Evolutionary conservation across 1,284 basidiomycete genomes (phyloP).

Genomic region (Amylostereum chailletii): DNA sequence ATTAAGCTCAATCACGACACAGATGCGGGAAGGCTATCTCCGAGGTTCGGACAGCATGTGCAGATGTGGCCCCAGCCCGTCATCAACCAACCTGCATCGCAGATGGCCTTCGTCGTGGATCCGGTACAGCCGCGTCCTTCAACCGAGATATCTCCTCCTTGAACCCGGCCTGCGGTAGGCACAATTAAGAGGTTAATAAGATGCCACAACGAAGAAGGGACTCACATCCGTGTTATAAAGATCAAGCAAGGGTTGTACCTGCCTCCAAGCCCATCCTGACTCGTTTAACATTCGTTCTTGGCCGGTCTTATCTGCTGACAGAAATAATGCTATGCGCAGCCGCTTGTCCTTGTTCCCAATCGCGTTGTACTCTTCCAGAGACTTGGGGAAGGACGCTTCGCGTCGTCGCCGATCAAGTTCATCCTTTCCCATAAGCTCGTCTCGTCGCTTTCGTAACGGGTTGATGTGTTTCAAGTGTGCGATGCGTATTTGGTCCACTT

Average conservation of each 20-base stretch:
- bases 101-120: constrained; percentile 11
- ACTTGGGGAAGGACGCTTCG: constrained; percentile 41
- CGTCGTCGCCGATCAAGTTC: constrained; percentile 24
- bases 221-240: constrained; percentile 34
- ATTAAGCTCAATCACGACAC: no score
- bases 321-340: constrained; percentile 42
- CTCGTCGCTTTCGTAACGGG: constrained; percentile 22
- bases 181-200: constrained; percentile 14
- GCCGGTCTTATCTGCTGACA: constrained; percentile 26
- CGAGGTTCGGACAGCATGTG: not conserved
- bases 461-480: constrained; percentile 29
- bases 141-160: constrained; percentile 8
- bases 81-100: not conserved
- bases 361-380: constrained; percentile 32
- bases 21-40: not conserved
- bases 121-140: constrained; percentile 10
- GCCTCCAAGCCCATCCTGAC: constrained; percentile 44
- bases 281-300: constrained; percentile 41
- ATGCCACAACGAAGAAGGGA: not conserved
- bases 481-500: constrained; percentile 26
- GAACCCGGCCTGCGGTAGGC: constrained; percentile 10
- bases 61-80: not conserved
- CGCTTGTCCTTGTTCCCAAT: constrained; percentile 36
- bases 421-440: constrained; percentile 21
- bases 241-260: constrained; percentile 31